Base-by-base conservation (phyloP, 371 early-diverging fungal species). In the Nematocida ironsii region DNA sequence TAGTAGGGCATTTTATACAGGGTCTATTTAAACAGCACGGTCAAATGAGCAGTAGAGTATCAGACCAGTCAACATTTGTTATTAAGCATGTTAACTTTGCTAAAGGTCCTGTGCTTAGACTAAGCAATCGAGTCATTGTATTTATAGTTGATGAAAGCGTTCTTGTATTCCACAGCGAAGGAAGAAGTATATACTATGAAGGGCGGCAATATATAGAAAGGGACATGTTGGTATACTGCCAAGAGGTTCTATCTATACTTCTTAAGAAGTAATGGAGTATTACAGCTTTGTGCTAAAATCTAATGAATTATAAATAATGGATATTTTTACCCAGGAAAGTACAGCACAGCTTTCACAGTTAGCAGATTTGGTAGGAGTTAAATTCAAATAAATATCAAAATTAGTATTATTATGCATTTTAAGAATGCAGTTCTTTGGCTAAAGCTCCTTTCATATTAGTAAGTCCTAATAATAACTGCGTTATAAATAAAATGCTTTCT, bases 41-140 rank as follows among this genome's bases (percentile, higher is more conserved):
- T 2, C 25, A 4, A 4, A 39, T 66, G 5, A 16, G 20, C 5
- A 23, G 27, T 23, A 6, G 39, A 20, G 5, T 44, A 4, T 11
- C 5, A 0, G 66, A 62, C 20, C 48, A 74, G 7, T 2, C 18
- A 39, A 62, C 48, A n/a, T 74, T 74, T 74, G 74, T 74, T 4
- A 74, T 74, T n/a, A 74, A 74, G 55, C 74, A 74, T 48, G 67
- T 74, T 20, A 62, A 62, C 27, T 74, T 74, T 54, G 27, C 66
- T 0, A 48, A 20, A 52, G 74, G 74, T 9, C 74, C 74, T 56
- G 74, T 74, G 5, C 66, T 74, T 4, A 56, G 74, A 23, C 62
- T 74, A 20, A 74, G 74, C 66, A 74, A 74, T 52, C 9, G 74
- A 39, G 61, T 23, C 23, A 66, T 74, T 64, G 56, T 74, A 18